Conservation (phyloP, 495 filamentous ascomycete species). For the Hypoxylon fragiforme region DNA sequence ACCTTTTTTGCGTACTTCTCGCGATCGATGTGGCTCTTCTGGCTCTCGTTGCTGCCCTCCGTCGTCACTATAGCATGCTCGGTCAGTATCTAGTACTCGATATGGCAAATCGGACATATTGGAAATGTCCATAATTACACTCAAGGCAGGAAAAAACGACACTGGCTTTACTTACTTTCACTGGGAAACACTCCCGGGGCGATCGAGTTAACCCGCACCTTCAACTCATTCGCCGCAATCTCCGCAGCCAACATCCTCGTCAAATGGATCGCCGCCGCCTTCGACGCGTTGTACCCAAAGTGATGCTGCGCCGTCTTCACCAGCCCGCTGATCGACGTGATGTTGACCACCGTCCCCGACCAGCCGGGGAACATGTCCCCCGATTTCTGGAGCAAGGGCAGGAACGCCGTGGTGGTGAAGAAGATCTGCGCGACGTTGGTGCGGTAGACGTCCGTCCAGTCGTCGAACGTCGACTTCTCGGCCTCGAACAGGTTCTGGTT, state of each 20-base stretch:
- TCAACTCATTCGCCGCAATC: constrained; percentile 70
- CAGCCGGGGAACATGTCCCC: constrained; percentile 53
- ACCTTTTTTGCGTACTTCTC: constrained; percentile 64
- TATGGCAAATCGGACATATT: no score
- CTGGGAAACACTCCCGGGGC: constrained; percentile 77
- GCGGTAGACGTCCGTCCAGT: constrained; percentile 75
- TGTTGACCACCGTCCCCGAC: constrained; percentile 73
- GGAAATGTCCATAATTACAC: no score
- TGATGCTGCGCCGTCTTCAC: constrained; percentile 72
- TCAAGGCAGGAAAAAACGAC: no score
- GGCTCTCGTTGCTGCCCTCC: constrained; percentile 51
- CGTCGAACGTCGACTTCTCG: constrained; percentile 67
- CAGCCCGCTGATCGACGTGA: constrained; percentile 75
- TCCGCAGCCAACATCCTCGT: constrained; percentile 70
- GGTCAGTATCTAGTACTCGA: constrained; percentile 46
- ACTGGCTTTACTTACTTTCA: constrained; percentile 54
- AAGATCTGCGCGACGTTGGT: constrained; percentile 82
- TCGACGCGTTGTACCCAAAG: constrained; percentile 74
- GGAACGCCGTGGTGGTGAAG: constrained; percentile 72
- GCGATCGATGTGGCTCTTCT: constrained; percentile 66
- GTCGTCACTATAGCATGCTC: constrained; percentile 50
- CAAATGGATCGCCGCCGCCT: constrained; percentile 77
- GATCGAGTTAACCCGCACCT: constrained; percentile 72
- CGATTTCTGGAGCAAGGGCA: constrained; percentile 66
- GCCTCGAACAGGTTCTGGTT: constrained; percentile 63